Base-by-base conservation (phyloP, 192 early-diverging fungal genomes). In the Glomus cerebriforme region DNA sequence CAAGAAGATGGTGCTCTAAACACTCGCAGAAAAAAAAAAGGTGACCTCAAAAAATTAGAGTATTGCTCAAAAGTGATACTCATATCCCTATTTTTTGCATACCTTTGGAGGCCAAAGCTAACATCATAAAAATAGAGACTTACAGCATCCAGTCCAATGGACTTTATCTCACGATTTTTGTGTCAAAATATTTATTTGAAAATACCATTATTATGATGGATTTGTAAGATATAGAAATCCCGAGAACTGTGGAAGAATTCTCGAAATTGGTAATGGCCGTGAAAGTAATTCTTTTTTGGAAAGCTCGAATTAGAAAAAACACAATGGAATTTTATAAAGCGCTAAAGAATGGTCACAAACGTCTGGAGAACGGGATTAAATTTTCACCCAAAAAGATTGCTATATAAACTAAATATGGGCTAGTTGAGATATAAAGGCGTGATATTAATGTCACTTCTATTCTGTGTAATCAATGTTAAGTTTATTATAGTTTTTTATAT, bases 141-240 rank as follows among this genome's bases (percentile, higher is more conserved):
- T 70, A 70, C 35, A 70, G 37, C 17, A 0, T 70, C 8, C 67
- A 70, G 37, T 70, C 67, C 3, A 70, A 39, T 19, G 32, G 67
- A 39, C 37, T 70, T 70, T 32, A 19, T 2, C 67, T 70, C 5
- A 39, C 34, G 6, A 39, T 39, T 1, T 70, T 32, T 2, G 67
- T 15, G 4, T 70, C 67, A 0, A 70, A 70, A 67, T 70, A 70
- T 39, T 70, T 70, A 39, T 70, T 70, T 27, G 67, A 70, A 39
- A 70, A 70, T 39, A 70, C 67, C 6, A 70, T 70, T n/a, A n/a
- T n/a, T n/a, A n/a, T n/a, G n/a, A n/a, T n/a, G n/a, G n/a, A n/a
- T n/a, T n/a, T n/a, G n/a, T 8, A 39, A 2, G 15, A 70, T 2
- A 24, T 70, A 4, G 32, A 70, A 4, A 27, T 70, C 8, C 67